Evolutionary conservation across 495 filamentous ascomycete species (phyloP), one percentile per base, ranked within the genome.

Genomic region (Penicillium taxi): DNA sequence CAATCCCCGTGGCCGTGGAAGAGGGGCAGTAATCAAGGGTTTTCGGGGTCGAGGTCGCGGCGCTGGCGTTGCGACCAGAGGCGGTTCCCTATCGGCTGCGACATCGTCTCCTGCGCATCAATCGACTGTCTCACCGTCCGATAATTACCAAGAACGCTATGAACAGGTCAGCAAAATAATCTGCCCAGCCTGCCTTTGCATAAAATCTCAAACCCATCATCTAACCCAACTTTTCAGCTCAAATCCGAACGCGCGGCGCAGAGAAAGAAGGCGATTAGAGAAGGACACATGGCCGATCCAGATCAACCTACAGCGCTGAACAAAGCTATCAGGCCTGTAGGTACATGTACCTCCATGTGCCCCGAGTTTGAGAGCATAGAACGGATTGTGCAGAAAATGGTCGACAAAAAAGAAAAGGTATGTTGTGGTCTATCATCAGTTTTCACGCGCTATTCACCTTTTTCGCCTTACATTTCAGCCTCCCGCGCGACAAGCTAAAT

Each of bases 271-370:
- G 77, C 88, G 8, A 88, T 93, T 35, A 72, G 66, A 39, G 75
- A 77, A 35, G 81, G 82, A 7, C 72, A 84, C 15, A 82, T 96
- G 57, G 85, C 91, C 34, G 88, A 99, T 52, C 93, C 93, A 0
- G 80, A 93, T 28, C 84, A 86, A 53, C 82, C 78, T 8, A 83
- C 82, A 32, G 78, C 71, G 23, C 72, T 96, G 21, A 76, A 81
- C 26, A 76, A 95, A 41, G 89, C 91, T 3, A 84, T 96, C 27
- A 82, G 81, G 3, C 89, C 87, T 13, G 80, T 85, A 37, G 91
- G 90, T 7, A 90, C 82, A 36, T 96, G 89, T 52, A 77, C 83
- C 45, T 80, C 86, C 41, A 96, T 94, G 89, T 99, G 93, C 57
- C 86, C 93, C 0, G 81, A 90, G 45, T 95, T 78, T 51, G 93